Percentiles rank a stretch among this genome's conserved stretches.
phyloP scores from a whole-genome alignment of 352 stramenopile genomes.

The Globisporangium nagaii region DNA sequence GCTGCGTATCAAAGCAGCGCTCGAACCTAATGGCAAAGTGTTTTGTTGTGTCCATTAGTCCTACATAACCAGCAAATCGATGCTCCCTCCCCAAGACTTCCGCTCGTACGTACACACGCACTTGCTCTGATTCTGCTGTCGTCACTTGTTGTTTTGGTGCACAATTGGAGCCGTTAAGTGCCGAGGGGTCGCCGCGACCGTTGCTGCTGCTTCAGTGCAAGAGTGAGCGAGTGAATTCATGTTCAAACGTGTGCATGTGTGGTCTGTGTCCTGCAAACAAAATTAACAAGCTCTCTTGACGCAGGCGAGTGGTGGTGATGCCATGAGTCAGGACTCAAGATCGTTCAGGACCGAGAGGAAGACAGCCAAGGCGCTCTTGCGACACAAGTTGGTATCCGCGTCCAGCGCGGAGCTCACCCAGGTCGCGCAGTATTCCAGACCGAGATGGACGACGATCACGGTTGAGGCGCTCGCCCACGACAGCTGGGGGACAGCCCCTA shows the following conservation, averaged over 20 bases:
- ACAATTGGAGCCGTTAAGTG: not conserved
- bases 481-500: not conserved
- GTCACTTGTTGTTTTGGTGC: not conserved
- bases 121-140: not conserved
- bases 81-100: not conserved
- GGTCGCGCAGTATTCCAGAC: not conserved
- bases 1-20: constrained; percentile 36
- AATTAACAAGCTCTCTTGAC: too few relatives aligned
- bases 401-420: not conserved
- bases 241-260: not conserved
- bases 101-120: not conserved
- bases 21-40: not conserved
- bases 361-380: not conserved
- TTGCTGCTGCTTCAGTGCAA: too few relatives aligned
- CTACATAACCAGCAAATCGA: constrained; percentile 2
- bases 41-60: not conserved
- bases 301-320: not conserved
- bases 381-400: not conserved
- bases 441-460: not conserved
- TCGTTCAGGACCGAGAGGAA: not conserved
- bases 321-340: not conserved
- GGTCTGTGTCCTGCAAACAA: not conserved
- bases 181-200: not conserved
- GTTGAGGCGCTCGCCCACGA: not conserved
- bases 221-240: not conserved